Base-by-base conservation (phyloP, 192 early-diverging fungal genomes). In the Entomortierella chlamydospora region DNA sequence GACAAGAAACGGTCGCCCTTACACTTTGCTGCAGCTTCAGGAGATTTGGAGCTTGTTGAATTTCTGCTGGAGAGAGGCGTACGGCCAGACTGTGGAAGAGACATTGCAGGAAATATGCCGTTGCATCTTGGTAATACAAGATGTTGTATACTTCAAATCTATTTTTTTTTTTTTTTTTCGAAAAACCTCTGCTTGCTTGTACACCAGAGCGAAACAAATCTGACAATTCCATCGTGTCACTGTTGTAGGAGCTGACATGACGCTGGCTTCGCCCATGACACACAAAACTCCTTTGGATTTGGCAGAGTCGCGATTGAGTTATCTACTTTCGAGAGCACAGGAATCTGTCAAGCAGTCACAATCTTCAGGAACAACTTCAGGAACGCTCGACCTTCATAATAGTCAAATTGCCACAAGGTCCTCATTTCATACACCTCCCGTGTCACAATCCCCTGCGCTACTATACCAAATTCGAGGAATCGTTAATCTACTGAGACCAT, bases 41-140 rank as follows among this genome's bases (percentile, higher is more conserved):
- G 76, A 43, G 76, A 79, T 57, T 13, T 79, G 33, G 76, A 79
- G 13, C 51, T 79, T 39, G 76, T 79, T 0, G 76, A 79, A 39
- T 79, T 70, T 61, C 63, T 79, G 28, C 49, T 79, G 29, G 76
- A 79, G 43, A 56, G 76, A 33, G 76, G 76, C 7, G 76, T 79
- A 0, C 76, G 76, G 2, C 76, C 76, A 4, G 76, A 79, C 6
- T 79, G 76, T 41, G 76, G 76, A 12, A 56, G 76, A 31, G 76
- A 79, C 33, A 79, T 79, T 57, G 76, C 76, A 1, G 76, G 76
- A 22, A 79, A 79, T 31, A 79, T 79, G 76, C 76, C 76, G 0
- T 39, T 79, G 29, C 76, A 79, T 30, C 62, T 79, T 47, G 74
- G 74, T 78, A 70, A 43, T 39, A 34, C 23, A 7, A 23, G n/a